phyloP scores from a whole-genome alignment of 129 eudicot genomes.

The Centella asiatica region DNA sequence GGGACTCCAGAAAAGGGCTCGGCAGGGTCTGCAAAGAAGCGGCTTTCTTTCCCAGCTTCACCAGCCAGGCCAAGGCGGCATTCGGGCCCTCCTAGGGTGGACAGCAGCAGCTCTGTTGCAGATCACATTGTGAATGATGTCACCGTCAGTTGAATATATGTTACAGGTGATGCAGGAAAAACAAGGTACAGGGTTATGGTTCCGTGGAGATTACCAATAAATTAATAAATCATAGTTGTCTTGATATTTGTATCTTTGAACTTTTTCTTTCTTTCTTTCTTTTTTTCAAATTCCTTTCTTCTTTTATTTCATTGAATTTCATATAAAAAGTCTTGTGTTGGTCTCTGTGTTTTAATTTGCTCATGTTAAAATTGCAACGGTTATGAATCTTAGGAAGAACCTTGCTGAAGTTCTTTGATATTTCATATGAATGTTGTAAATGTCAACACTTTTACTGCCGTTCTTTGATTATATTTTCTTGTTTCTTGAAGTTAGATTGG shows the following conservation, averaged over 20 bases:
- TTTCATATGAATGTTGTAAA: not conserved
- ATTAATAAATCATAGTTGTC: not conserved
- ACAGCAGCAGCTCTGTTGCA: conserved; percentile 10
- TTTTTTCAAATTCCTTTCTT: not conserved
- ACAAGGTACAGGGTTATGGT: not conserved
- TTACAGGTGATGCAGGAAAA: not conserved
- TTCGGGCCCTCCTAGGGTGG: conserved; percentile 33
- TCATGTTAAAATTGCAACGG: not conserved
- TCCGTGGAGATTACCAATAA: not conserved
- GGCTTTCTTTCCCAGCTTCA: conserved; percentile 43
- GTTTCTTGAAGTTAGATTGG: not conserved
- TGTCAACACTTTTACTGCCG: not conserved
- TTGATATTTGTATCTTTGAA: not conserved
- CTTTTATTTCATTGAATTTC: not conserved
- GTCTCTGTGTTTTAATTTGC: not conserved
- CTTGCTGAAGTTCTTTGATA: not conserved
- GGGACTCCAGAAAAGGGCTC: conserved; percentile 50
- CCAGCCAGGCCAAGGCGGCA: conserved; percentile 37
- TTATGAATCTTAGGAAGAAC: conserved; percentile 1
- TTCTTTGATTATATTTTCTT: not conserved
- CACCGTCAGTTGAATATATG: conserved; percentile 1
- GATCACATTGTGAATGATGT: conserved; percentile 10
- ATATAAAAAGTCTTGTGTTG: not conserved
- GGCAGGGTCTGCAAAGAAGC: conserved; percentile 19
- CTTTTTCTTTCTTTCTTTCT: not conserved